Base-by-base conservation (phyloP, 495 filamentous ascomycete species). In the Bacidia gigantensis region DNA sequence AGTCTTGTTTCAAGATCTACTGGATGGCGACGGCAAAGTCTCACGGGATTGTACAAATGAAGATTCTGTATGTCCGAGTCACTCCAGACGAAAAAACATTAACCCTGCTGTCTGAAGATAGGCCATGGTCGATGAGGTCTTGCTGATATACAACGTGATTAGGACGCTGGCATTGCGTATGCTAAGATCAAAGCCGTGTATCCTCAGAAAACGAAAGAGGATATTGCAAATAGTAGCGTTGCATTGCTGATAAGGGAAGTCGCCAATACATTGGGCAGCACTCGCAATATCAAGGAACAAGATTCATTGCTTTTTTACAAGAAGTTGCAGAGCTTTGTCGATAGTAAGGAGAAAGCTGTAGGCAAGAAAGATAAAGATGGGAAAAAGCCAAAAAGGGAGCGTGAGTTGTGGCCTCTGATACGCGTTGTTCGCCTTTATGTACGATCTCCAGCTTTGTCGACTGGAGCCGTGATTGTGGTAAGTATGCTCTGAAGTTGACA, bases 131-230 rank as follows among this genome's bases (percentile, higher is more conserved):
- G 35, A 11, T 40, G 35, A 40, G 11, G 11, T 17, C 69, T 60
- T 10, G 76, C 81, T n/a, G n/a, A n/a, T n/a, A n/a, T n/a, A n/a
- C n/a, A n/a, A n/a, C n/a, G n/a, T n/a, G n/a, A n/a, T n/a, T 7
- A 17, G 5, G 41, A 17, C 11, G 77, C 77, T 3, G 71, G 70
- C 9, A 62, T 84, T 32, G 80, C 81, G 1, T 78, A 75, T 51
- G 74, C 73, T 11, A 86, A 86, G 55, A 72, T 86, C 42, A 76
- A 71, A 49, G 72, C 79, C 3, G 77, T 86, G 0, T 86, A 84
- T 58, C 81, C 81, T 0, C 58, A 64, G 11, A 67, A 73, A 45
- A 73, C 70, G 0, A 77, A 70, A 43, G 69, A 80, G 21, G 64
- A 73, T 44, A 60, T 78, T 7, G 54, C 60, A 0, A 56, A 71